These are phyloP conservation scores for Botrytis byssoidea DNA, from an alignment of 2,329 filamentous ascomycete genomes.

Conservation along the genomic window DNA sequence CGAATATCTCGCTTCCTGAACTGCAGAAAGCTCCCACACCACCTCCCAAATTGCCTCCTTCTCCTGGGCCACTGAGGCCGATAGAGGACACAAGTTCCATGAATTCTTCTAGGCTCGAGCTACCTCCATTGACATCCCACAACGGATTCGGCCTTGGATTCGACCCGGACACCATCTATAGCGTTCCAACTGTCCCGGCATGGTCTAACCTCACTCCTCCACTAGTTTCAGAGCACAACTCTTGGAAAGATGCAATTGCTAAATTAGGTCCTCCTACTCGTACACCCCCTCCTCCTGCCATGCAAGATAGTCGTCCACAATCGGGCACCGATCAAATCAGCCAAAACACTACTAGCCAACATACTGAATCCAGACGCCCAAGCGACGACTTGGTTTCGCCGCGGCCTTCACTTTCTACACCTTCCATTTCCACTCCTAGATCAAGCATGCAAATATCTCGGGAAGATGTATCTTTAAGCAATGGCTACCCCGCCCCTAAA, in stretches of 20 bases:
- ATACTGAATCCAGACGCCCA: conserved; percentile 34
- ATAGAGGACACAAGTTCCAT: conserved; percentile 16
- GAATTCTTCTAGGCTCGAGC: conserved; percentile 27
- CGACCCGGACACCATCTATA: conserved; percentile 25
- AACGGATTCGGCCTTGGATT: conserved; percentile 32
- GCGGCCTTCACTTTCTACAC: conserved; percentile 35
- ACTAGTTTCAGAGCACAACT: conserved; percentile 22
- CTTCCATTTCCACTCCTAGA: conserved; percentile 29
- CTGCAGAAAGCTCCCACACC: conserved; percentile 42
- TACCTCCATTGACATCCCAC: conserved; percentile 31
- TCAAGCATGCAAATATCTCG: conserved; percentile 21
- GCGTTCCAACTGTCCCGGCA: conserved; percentile 25
- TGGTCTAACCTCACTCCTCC: conserved; percentile 33
- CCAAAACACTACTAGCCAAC: conserved; percentile 27
- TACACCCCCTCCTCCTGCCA: conserved; percentile 15
- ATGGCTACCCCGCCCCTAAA: conserved; percentile 11
- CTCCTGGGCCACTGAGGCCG: conserved; percentile 31
- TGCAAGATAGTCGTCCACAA: conserved; percentile 2
- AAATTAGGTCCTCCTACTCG: conserved; percentile 15
- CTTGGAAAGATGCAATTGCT: conserved; percentile 21
- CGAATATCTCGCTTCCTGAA: conserved; percentile 30
- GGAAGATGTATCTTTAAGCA: conserved; percentile 9
- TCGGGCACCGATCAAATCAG: conserved; percentile 36
- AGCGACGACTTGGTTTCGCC: conserved; percentile 37
- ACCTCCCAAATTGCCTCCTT: conserved; percentile 41